Percentiles rank a stretch among this genome's conserved stretches.
These are phyloP conservation scores for Cystoisospora suis DNA, from an alignment of 169 alveolate genomes.

Conservation along the genomic window DNA sequence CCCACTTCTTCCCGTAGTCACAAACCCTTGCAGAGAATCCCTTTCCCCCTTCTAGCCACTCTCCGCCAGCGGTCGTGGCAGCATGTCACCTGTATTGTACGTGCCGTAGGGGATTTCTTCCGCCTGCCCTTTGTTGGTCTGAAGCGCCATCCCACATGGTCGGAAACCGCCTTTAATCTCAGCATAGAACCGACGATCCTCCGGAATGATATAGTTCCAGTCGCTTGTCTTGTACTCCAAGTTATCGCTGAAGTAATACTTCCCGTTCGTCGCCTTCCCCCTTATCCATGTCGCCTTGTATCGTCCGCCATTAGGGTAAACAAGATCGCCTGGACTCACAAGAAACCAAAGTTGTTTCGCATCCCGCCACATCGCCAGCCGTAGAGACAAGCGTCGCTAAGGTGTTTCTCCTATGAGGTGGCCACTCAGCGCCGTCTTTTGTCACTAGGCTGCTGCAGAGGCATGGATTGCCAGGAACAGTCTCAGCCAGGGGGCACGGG, in stretches of 20 bases:
- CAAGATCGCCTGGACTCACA: slow-evolving; percentile 74
- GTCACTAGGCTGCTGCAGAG: too few species aligned
- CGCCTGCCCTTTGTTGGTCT: background rate
- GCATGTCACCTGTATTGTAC: slow-evolving; percentile 55
- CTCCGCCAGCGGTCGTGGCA: too few species aligned
- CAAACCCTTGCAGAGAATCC: too few species aligned
- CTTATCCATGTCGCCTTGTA: slow-evolving; percentile 86
- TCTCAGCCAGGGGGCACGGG: too few species aligned
- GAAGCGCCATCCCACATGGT: slow-evolving; percentile 35
- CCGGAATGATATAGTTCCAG: slow-evolving; percentile 53
- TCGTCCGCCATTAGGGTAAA: slow-evolving; percentile 83
- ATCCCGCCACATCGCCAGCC: background rate
- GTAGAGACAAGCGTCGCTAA: too few species aligned
- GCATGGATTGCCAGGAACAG: too few species aligned
- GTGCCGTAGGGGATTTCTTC: slow-evolving; percentile 40
- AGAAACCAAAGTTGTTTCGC: slow-evolving; percentile 60
- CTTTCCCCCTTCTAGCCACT: too few species aligned
- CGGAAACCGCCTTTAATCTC: slow-evolving; percentile 41
- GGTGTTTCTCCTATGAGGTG: too few species aligned
- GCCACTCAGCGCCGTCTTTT: too few species aligned
- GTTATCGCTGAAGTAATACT: slow-evolving; percentile 50
- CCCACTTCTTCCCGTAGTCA: too few species aligned
- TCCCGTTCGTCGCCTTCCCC: slow-evolving; percentile 71
- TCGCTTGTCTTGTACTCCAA: slow-evolving; percentile 47
- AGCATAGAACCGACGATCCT: slow-evolving; percentile 43